phyloP scores from a whole-genome alignment of 768 basidiomycete genomes.

The Mycena haematopus region DNA sequence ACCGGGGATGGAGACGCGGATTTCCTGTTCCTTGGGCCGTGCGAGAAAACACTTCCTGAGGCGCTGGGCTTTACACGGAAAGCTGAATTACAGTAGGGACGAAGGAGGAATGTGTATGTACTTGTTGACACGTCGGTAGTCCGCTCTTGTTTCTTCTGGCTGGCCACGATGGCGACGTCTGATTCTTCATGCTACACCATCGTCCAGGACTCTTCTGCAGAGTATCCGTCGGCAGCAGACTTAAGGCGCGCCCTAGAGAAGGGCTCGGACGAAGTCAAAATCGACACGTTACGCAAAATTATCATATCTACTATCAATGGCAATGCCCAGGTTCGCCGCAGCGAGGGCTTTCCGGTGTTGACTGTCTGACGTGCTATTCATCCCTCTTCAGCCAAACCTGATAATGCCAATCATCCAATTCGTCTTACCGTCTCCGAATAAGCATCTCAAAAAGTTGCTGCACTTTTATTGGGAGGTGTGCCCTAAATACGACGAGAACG shows the following conservation, averaged over 20 bases:
- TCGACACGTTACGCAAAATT: constrained; percentile 95
- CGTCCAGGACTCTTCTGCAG: constrained; percentile 73
- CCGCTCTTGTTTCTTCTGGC: constrained; percentile 3
- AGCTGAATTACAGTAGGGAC: neutral
- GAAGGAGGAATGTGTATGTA: no score
- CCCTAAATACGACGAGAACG: constrained; percentile 95
- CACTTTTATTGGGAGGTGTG: constrained; percentile 98
- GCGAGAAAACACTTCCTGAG: constrained; percentile 49
- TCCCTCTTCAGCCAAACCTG: constrained; percentile 68
- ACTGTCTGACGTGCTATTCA: constrained; percentile 4
- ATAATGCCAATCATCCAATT: constrained; percentile 99
- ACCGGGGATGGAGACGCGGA: constrained; percentile 48
- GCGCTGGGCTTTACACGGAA: constrained; percentile 40
- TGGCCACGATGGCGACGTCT: constrained; percentile 46
- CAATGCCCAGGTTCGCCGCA: constrained; percentile 76
- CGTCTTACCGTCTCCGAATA: constrained; percentile 93
- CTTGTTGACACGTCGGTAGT: no score
- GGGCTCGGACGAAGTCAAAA: constrained; percentile 95
- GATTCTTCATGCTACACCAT: constrained; percentile 81
- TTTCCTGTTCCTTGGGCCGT: constrained; percentile 55
- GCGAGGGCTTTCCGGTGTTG: neutral
- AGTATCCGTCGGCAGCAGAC: constrained; percentile 82
- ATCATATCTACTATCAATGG: constrained; percentile 95
- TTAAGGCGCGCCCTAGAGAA: constrained; percentile 87
- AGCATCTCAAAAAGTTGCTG: constrained; percentile 95